These are phyloP conservation scores for Prinsepia uniflora DNA, from an alignment of 306 rosid species.

Conservation along the genomic window DNA sequence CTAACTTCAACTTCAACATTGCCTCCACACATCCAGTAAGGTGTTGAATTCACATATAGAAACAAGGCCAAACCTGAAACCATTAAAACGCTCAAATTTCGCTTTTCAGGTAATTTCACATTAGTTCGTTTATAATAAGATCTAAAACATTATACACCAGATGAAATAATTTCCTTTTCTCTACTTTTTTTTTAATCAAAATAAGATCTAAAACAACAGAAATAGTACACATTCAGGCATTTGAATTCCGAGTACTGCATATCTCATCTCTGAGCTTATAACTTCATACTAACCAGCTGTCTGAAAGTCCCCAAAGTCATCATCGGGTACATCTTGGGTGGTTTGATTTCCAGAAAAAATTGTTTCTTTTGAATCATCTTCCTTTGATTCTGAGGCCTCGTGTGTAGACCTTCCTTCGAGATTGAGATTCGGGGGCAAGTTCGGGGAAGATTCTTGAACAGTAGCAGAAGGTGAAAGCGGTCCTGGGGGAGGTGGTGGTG, in stretches of 20 bases:
- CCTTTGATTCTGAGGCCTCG: conserved; percentile 24
- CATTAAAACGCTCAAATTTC: not conserved
- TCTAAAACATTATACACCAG: conserved; percentile 31
- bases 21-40: too few relatives aligned
- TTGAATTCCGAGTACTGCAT: conserved; percentile 11
- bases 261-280: conserved; percentile 13
- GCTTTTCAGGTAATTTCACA: conserved; percentile 14
- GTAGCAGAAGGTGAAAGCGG: conserved; percentile 53
- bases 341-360: conserved; percentile 38
- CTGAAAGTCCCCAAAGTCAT: conserved; percentile 94
- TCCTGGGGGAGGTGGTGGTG: conserved; percentile 83
- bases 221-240: conserved; percentile 6
- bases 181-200: not conserved
- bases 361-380: conserved; percentile 33
- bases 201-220: conserved; percentile 28
- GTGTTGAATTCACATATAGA: too few relatives aligned
- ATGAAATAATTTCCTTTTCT: conserved; percentile 14
- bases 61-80: not conserved
- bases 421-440: conserved; percentile 38
- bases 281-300: conserved; percentile 52
- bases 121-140: conserved; percentile 20
- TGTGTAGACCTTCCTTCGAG: conserved; percentile 42
- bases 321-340: conserved; percentile 54
- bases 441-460: conserved; percentile 36
- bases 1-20: too few relatives aligned